These are phyloP conservation scores for Helicostylum pulchrum DNA, from an alignment of 192 early-diverging fungal genomes.

Conservation along the genomic window DNA sequence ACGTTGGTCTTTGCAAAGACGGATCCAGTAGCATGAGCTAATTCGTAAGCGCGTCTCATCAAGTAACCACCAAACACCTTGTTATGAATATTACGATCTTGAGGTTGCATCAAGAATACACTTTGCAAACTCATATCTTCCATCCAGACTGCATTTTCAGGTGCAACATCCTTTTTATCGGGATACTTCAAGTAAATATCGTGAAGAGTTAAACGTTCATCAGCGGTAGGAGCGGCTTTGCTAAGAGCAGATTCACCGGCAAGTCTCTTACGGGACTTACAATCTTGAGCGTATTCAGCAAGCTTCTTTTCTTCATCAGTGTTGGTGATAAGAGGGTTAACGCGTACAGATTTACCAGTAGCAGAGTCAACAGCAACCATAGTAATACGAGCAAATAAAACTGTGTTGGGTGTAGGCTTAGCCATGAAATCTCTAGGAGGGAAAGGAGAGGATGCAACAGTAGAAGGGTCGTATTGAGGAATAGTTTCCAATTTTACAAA, in stretches of 20 bases:
- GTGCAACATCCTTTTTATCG: constrained; percentile 48
- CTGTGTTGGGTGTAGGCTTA: constrained; percentile 41
- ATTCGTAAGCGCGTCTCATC: constrained; percentile 84
- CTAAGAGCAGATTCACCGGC: constrained; percentile 44
- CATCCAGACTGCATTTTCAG: constrained; percentile 64
- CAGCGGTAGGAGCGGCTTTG: constrained; percentile 72
- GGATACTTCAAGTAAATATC: constrained; percentile 69
- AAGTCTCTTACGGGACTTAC: constrained; percentile 48
- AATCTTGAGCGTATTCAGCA: constrained; percentile 63
- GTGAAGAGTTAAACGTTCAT: constrained; percentile 79
- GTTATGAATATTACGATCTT: constrained; percentile 75
- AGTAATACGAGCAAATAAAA: constrained; percentile 79
- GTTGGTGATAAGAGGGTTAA: constrained; percentile 72
- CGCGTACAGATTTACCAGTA: constrained; percentile 63
- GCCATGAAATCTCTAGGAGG: constrained; percentile 19
- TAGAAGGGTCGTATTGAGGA: constrained; percentile 18
- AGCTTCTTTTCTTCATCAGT: constrained; percentile 72
- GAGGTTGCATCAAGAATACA: constrained; percentile 61
- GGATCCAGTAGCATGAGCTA: constrained; percentile 74
- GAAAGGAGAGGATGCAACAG: not conserved
- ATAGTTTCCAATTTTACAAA: constrained; percentile 65
- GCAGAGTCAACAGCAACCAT: constrained; percentile 81
- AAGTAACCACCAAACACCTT: constrained; percentile 71
- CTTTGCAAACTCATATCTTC: constrained; percentile 73
- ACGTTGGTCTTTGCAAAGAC: constrained; percentile 62